Evolutionary conservation across 177 flowering plant species (phyloP).

Genomic region (Viscum album): DNA sequence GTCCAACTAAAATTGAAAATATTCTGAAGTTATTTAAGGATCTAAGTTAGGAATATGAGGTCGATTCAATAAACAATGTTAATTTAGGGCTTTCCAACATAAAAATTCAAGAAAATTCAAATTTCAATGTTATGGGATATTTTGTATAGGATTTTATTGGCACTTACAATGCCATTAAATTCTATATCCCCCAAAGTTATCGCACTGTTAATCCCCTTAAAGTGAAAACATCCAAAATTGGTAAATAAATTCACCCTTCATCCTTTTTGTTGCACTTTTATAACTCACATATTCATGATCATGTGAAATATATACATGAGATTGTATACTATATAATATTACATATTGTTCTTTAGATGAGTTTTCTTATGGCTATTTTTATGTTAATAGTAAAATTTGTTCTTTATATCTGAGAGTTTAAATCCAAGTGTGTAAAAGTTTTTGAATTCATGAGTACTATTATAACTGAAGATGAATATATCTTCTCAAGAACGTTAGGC

Average conservation of each 20-base stretch:
- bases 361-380: no score
- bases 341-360: no score
- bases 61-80: slow-evolving; percentile 24
- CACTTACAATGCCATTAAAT: slow-evolving; percentile 79
- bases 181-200: slow-evolving; percentile 60
- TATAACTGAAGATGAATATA: slow-evolving; percentile 43
- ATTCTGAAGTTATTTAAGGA: slow-evolving; percentile 48
- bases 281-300: neutral
- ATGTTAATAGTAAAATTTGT: no score
- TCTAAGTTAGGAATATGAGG: slow-evolving; percentile 20
- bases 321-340: no score
- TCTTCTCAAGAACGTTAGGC: slow-evolving; percentile 26
- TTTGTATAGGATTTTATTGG: slow-evolving; percentile 54
- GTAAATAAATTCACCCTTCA: slow-evolving; percentile 16
- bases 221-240: slow-evolving; percentile 20
- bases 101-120: slow-evolving; percentile 54
- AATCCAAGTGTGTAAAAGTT: slow-evolving; percentile 12
- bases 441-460: slow-evolving; percentile 43
- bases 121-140: slow-evolving; percentile 31
- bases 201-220: slow-evolving; percentile 8
- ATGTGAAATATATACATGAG: no score
- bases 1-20: slow-evolving; percentile 27
- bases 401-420: no score
- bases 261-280: neutral
- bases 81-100: slow-evolving; percentile 36